Evolutionary conservation across 2,329 filamentous ascomycete genomes (phyloP).

Genomic region (Xylariaceae sp.): DNA sequence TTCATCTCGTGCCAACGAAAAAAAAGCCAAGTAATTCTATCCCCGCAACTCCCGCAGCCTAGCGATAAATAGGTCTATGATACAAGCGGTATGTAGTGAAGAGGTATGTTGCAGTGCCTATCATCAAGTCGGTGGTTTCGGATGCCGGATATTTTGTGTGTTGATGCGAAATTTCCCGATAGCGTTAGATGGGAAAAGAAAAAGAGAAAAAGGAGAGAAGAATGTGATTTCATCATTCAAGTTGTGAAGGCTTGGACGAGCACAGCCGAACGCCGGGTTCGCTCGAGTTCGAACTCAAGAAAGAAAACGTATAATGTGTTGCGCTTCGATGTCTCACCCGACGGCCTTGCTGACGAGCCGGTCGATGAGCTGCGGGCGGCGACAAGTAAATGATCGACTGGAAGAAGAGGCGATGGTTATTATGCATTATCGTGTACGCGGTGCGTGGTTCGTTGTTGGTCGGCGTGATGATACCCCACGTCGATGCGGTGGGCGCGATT

Average conservation of each 20-base stretch:
- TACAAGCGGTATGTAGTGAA: slow-evolving; percentile 19
- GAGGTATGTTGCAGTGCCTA: not conserved
- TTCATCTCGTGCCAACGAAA: slow-evolving; percentile 17
- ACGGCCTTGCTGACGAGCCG: slow-evolving; percentile 18
- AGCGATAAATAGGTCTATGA: slow-evolving; percentile 25
- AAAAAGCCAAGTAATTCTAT: slow-evolving; percentile 18
- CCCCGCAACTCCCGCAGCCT: slow-evolving; percentile 25
- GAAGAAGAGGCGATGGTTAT: slow-evolving; percentile 14
- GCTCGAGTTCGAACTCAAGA: slow-evolving; percentile 19
- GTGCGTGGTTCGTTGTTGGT: not conserved
- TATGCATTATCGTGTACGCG: slow-evolving; percentile 28
- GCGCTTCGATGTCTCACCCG: slow-evolving; percentile 11
- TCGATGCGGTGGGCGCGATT: not conserved
- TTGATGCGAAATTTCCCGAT: too few species aligned
- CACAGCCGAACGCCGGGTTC: slow-evolving; percentile 23
- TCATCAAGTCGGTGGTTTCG: too few species aligned
- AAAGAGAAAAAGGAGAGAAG: slow-evolving; percentile 8
- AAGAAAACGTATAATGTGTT: slow-evolving; percentile 8
- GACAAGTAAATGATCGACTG: slow-evolving; percentile 15
- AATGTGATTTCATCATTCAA: slow-evolving; percentile 15
- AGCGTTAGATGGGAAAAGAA: slow-evolving; percentile 4
- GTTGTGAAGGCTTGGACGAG: slow-evolving; percentile 16
- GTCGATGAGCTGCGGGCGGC: slow-evolving; percentile 17
- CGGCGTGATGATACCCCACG: not conserved
- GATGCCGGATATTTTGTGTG: slow-evolving; percentile 15